phyloP scores from a whole-genome alignment of 2,329 filamentous ascomycete genomes.

The Ceratocystis diversiconidia region DNA sequence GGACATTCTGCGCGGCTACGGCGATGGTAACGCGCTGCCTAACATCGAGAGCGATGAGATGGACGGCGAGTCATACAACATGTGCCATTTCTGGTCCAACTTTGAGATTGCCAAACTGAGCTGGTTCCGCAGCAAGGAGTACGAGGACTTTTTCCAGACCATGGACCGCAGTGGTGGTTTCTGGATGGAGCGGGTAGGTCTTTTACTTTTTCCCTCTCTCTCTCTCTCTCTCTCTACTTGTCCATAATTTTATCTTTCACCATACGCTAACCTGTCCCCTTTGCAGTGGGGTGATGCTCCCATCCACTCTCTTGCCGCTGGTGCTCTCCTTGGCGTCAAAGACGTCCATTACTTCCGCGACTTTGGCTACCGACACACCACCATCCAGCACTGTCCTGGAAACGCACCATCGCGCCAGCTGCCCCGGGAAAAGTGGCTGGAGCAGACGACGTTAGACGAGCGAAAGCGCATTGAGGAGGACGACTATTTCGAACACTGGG shows the following conservation, averaged over 20 bases:
- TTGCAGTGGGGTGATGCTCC: conserved; percentile 94
- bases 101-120: conserved; percentile 92
- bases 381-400: conserved; percentile 94
- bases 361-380: conserved; percentile 95
- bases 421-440: conserved; percentile 63
- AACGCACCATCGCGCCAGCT: conserved; percentile 86
- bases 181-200: conserved; percentile 86
- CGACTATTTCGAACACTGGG: conserved; percentile 84
- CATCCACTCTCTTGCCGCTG: conserved; percentile 92
- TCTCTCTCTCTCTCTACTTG: background rate
- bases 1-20: conserved; percentile 64
- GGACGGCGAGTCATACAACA: conserved; percentile 97
- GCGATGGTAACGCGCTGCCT: conserved; percentile 53
- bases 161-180: conserved; percentile 97
- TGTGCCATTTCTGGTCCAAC: conserved; percentile 99
- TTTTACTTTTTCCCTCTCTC: background rate
- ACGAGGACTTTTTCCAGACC: conserved; percentile 96
- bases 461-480: conserved; percentile 83
- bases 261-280: conserved; percentile 21
- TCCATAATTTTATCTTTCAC: conserved; percentile 6
- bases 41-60: conserved; percentile 83
- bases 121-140: conserved; percentile 95
- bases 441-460: conserved; percentile 66
- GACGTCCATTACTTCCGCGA: conserved; percentile 99
- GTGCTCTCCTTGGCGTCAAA: conserved; percentile 61